A percentile compares a stretch with the other conserved stretches of the same genome.
phyloP scores from a whole-genome alignment of 163 green algal genomes.

The Chlamydomonas reinhardtii region DNA sequence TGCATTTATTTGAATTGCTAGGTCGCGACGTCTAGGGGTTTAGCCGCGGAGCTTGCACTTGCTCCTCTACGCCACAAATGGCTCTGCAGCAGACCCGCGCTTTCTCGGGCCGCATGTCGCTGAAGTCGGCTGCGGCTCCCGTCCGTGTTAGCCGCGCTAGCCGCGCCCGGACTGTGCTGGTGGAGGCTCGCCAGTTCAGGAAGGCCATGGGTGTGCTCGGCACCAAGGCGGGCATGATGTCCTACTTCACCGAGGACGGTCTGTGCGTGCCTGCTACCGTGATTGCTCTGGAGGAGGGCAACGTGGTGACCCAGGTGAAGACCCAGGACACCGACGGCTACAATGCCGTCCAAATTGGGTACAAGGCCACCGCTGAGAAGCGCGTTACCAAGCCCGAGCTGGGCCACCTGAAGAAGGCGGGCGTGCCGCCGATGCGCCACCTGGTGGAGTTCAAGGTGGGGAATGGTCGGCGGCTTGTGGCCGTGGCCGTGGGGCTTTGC shows the following conservation, averaged over 20 bases:
- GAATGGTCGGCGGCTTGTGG: not conserved
- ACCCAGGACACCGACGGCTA: constrained; percentile 95
- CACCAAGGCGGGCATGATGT: constrained; percentile 99
- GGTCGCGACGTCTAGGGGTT: too few relatives aligned
- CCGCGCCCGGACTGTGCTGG: constrained; percentile 18
- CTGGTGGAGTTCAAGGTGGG: constrained; percentile 95
- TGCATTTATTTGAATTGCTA: too few relatives aligned
- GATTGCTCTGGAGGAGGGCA: constrained; percentile 92
- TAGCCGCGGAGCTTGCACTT: too few relatives aligned
- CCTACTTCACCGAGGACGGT: constrained; percentile 92
- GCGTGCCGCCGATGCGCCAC: constrained; percentile 83
- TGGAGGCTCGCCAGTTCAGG: constrained; percentile 47
- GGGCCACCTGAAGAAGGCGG: constrained; percentile 94
- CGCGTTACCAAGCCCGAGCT: constrained; percentile 95
- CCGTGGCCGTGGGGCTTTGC: not conserved
- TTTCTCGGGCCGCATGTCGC: constrained; percentile 24
- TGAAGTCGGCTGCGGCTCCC: constrained; percentile 17
- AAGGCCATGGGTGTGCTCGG: constrained; percentile 87
- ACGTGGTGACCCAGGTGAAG: constrained; percentile 96
- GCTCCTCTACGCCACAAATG: constrained; percentile 12
- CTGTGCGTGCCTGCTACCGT: constrained; percentile 90
- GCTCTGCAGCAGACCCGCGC: constrained; percentile 32
- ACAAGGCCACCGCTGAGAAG: constrained; percentile 81
- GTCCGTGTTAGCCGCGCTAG: constrained; percentile 23
- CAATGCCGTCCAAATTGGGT: constrained; percentile 95